Conservation (phyloP, 2,329 filamentous ascomycete genomes). For the Verticillium tricorpus region DNA sequence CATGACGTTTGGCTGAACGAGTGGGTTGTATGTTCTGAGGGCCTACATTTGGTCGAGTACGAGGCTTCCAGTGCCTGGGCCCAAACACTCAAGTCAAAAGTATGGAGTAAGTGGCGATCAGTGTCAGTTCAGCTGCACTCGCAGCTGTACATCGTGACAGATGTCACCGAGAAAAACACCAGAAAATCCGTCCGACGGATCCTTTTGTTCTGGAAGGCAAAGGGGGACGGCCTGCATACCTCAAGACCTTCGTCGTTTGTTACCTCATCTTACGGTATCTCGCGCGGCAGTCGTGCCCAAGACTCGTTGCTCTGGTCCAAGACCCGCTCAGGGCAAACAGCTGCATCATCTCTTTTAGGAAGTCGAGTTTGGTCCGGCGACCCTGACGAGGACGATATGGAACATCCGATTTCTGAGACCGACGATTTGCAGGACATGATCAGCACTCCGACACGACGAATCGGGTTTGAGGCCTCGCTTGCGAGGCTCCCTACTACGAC, state of each 20-base stretch:
- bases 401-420: slow-evolving; percentile 2
- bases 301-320: slow-evolving; percentile 7
- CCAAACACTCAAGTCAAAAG: slow-evolving; percentile 5
- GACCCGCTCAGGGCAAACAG: slow-evolving; percentile 2
- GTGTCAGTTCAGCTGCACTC: slow-evolving; percentile 12
- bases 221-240: background rate
- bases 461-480: slow-evolving; percentile 33
- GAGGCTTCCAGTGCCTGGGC: slow-evolving; percentile 4
- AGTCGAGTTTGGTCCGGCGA: slow-evolving; percentile 2
- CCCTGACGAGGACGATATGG: slow-evolving; percentile 7
- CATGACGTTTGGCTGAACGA: slow-evolving; percentile 9
- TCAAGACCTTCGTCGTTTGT: slow-evolving; percentile 1
- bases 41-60: background rate
- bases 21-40: slow-evolving; percentile 10
- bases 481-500: slow-evolving; percentile 35
- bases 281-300: slow-evolving; percentile 1
- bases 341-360: slow-evolving; percentile 2
- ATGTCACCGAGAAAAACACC: slow-evolving; percentile 10
- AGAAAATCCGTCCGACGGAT: slow-evolving; percentile 9
- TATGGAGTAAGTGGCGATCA: slow-evolving; percentile 13
- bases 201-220: slow-evolving; percentile 9
- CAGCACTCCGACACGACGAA: slow-evolving; percentile 43
- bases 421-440: slow-evolving; percentile 11
- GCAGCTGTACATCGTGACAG: slow-evolving; percentile 10
- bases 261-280: slow-evolving; percentile 4